Evolutionary conservation across 1,284 basidiomycete genomes (phyloP).

Genomic region (Pseudozyma sp.): DNA sequence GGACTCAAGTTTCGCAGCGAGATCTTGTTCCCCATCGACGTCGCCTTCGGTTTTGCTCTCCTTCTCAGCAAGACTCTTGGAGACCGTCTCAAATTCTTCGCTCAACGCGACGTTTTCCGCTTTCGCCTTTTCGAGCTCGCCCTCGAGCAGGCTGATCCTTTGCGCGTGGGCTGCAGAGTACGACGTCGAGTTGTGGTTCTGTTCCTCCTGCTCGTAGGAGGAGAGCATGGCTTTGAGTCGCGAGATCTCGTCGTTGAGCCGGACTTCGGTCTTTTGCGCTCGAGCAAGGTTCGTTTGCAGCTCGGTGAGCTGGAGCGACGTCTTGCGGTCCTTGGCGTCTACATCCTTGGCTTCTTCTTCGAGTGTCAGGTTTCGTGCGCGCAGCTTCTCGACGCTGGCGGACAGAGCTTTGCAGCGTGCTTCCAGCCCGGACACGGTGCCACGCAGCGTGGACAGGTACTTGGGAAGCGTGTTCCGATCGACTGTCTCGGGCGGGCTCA

Average conservation of each 20-base stretch:
- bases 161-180: conserved; percentile 62
- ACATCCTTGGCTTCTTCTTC: conserved; percentile 50
- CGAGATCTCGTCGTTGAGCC: conserved; percentile 42
- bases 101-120: conserved; percentile 11
- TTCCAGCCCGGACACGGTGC: conserved; percentile 46
- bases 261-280: conserved; percentile 14
- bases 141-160: conserved; percentile 60
- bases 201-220: conserved; percentile 57
- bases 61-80: conserved; percentile 8
- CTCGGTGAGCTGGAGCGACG: conserved; percentile 56
- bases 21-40: conserved; percentile 1
- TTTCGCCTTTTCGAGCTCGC: conserved; percentile 36
- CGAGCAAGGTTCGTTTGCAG: conserved; percentile 47
- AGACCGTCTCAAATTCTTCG: conserved; percentile 16
- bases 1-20: neutral
- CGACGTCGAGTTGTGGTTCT: conserved; percentile 40
- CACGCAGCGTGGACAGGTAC: conserved; percentile 52
- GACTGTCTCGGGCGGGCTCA: conserved; percentile 22
- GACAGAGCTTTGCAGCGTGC: conserved; percentile 43
- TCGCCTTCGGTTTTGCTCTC: conserved; percentile 23
- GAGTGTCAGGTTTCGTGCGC: conserved; percentile 31
- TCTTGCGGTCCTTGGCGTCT: conserved; percentile 48
- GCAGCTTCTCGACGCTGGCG: conserved; percentile 38
- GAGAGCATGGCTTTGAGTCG: conserved; percentile 51
- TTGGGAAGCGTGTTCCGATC: conserved; percentile 39